Conservation (phyloP, 208 protist genomes). For the Leishmania arabica region DNA sequence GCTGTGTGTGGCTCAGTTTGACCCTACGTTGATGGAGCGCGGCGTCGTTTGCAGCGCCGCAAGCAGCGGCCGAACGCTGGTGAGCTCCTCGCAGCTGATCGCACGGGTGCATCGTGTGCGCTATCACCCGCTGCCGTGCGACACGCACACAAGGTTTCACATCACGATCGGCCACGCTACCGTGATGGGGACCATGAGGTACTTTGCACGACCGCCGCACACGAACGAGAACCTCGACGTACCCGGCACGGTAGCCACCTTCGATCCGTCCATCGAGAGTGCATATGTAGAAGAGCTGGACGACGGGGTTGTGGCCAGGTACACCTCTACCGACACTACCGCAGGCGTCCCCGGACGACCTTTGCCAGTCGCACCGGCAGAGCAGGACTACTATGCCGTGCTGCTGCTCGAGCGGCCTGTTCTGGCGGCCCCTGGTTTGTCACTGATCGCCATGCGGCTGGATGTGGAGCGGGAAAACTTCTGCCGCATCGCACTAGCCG, state of each 20-base stretch:
- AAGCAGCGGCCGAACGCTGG: constrained; percentile 9
- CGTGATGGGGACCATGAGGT: constrained; percentile 83
- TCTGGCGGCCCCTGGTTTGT: constrained; percentile 29
- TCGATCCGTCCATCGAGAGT: constrained; percentile 40
- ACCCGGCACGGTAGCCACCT: not conserved
- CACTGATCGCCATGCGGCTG: constrained; percentile 71
- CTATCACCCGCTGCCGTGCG: constrained; percentile 71
- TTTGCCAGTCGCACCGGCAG: constrained; percentile 15
- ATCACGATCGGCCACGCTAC: constrained; percentile 87
- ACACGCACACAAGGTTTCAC: constrained; percentile 77
- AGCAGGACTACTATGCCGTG: constrained; percentile 55
- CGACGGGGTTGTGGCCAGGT: constrained; percentile 34
- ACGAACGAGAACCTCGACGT: not conserved
- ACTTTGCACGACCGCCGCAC: constrained; percentile 47
- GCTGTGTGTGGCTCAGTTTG: constrained; percentile 93
- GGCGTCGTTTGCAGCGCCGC: constrained; percentile 72
- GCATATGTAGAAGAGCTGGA: constrained; percentile 51
- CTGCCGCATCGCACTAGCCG: constrained; percentile 76
- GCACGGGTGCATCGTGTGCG: constrained; percentile 74
- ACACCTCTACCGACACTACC: constrained; percentile 3
- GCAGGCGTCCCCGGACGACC: constrained; percentile 26
- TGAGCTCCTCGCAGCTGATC: constrained; percentile 36
- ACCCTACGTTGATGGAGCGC: constrained; percentile 88
- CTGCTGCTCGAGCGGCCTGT: constrained; percentile 63
- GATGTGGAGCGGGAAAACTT: constrained; percentile 72